These are phyloP conservation scores for Globisporangium carolinianum DNA, from an alignment of 352 stramenopile species.

Conservation along the genomic window DNA sequence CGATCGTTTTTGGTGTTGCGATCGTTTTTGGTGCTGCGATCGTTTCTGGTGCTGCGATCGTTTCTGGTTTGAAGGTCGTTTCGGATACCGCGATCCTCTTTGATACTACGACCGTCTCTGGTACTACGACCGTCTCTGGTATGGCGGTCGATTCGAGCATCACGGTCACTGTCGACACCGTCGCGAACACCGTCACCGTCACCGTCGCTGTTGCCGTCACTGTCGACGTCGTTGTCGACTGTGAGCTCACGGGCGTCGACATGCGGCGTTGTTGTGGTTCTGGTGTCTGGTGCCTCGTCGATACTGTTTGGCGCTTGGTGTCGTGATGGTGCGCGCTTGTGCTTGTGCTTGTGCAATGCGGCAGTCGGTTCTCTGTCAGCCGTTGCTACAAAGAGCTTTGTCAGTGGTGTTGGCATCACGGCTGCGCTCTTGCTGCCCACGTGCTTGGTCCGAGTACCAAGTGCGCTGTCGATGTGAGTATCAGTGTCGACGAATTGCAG, in stretches of 20 bases:
- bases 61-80: no score
- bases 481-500: not conserved
- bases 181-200: not conserved
- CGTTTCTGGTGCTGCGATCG: no score
- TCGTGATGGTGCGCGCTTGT: not conserved
- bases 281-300: not conserved
- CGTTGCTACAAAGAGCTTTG: slow-evolving; percentile 2
- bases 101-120: no score
- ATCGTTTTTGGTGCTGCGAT: no score
- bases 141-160: no score
- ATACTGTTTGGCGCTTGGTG: no score
- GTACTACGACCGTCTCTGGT: no score
- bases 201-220: not conserved
- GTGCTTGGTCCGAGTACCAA: no score
- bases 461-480: not conserved
- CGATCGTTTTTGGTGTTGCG: no score
- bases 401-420: not conserved
- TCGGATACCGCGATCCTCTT: no score
- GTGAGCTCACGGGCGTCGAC: not conserved
- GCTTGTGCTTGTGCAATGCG: no score
- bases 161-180: no score
- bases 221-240: not conserved
- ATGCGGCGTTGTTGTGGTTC: not conserved
- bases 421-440: not conserved
- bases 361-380: not conserved